Evolutionary conservation across 2,329 filamentous ascomycete genomes (phyloP).

Genomic region (Pseudocercospora musae): DNA sequence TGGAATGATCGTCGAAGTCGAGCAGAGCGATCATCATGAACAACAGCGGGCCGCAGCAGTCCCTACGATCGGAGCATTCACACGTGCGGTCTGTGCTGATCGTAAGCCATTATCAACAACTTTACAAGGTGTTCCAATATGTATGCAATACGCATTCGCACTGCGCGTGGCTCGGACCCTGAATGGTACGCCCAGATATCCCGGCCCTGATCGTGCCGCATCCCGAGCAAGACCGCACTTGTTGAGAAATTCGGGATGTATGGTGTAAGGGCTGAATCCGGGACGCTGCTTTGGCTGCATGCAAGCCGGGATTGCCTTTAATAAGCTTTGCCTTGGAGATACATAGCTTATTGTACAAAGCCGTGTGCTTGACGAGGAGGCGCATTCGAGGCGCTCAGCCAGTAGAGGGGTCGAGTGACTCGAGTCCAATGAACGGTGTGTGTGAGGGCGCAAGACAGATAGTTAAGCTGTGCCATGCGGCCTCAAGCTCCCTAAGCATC

Average conservation of each 20-base stretch:
- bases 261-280: neutral
- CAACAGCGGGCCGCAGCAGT: neutral
- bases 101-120: neutral
- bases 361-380: neutral
- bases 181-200: neutral
- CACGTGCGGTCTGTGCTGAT: neutral
- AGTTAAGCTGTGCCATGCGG: conserved; percentile 69
- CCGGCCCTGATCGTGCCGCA: neutral
- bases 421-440: neutral
- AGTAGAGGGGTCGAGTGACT: too few relatives aligned
- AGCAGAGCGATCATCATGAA: neutral
- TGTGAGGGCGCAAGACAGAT: neutral
- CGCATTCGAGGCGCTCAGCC: neutral
- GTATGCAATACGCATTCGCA: neutral
- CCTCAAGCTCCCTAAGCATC: conserved; percentile 81
- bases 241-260: neutral
- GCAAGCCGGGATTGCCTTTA: neutral
- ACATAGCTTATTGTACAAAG: neutral
- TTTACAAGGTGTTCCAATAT: neutral
- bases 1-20: neutral
- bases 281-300: neutral
- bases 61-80: neutral
- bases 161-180: neutral
- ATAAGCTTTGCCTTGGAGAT: neutral
- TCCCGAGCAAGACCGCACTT: neutral